These are phyloP conservation scores for Neonectria faginata DNA, from an alignment of 2,329 filamentous ascomycete species.

Conservation along the genomic window DNA sequence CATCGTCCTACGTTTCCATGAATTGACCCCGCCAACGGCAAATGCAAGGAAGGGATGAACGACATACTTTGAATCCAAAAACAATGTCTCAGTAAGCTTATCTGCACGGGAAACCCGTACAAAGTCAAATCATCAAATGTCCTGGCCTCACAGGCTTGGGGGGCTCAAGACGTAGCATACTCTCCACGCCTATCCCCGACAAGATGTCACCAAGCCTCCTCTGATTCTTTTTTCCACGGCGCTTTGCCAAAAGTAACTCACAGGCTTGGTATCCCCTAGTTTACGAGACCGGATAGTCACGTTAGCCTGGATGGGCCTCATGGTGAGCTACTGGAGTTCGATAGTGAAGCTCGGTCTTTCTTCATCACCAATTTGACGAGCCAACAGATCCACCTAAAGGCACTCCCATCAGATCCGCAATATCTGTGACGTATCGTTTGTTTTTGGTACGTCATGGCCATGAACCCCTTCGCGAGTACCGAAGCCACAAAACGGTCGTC, in stretches of 20 bases:
- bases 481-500: background rate
- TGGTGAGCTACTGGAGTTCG: background rate
- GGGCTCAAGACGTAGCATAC: background rate
- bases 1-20: background rate
- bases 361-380: background rate
- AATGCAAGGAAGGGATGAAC: background rate
- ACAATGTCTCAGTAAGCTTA: conserved; percentile 14
- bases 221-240: no score
- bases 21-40: background rate
- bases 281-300: background rate
- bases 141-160: background rate
- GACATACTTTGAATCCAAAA: background rate
- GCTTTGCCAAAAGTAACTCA: background rate
- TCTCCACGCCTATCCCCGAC: background rate
- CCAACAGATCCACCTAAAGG: background rate
- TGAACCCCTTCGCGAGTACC: no score
- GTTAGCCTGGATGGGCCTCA: background rate
- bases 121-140: background rate
- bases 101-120: background rate
- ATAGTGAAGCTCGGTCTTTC: background rate
- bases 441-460: background rate
- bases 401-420: background rate
- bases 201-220: background rate
- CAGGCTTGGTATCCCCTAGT: background rate
- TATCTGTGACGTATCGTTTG: background rate